A percentile compares a stretch with the other conserved stretches of the same genome.
Conservation (phyloP, 257 asterid genomes). For the Phtheirospermum japonicum region DNA sequence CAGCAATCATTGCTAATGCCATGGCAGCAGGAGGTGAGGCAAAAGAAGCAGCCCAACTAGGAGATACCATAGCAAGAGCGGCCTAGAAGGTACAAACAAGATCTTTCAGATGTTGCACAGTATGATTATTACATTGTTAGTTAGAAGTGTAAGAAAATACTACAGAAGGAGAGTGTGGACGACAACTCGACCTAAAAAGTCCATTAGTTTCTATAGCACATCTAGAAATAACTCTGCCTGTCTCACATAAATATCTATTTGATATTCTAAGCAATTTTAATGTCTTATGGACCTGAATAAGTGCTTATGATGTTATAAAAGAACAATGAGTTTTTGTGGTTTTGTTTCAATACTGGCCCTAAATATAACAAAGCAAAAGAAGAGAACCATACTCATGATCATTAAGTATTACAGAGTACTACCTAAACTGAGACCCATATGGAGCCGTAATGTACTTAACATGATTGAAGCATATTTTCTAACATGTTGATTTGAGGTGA, state of each 20-base stretch:
- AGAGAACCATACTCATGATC: conserved; percentile 12
- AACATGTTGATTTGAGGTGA: too few relatives aligned
- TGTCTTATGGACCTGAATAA: conserved; percentile 8
- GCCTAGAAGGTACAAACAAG: conserved; percentile 50
- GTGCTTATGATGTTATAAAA: conserved; percentile 1
- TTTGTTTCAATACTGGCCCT: conserved; percentile 26
- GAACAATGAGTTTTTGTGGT: conserved; percentile 16
- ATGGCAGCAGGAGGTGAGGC: conserved; percentile 99
- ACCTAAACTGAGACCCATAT: conserved; percentile 5
- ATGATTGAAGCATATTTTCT: too few relatives aligned
- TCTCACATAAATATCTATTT: neutral
- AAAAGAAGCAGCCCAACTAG: conserved; percentile 99
- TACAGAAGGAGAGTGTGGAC: conserved; percentile 6
- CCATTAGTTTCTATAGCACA: conserved; percentile 8
- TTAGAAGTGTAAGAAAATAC: neutral
- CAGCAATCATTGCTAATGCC: conserved; percentile 98
- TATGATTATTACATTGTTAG: conserved; percentile 23
- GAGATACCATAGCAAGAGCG: conserved; percentile 93
- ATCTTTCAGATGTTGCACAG: conserved; percentile 29
- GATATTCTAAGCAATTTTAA: neutral
- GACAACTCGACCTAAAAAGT: conserved; percentile 1
- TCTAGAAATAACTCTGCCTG: conserved; percentile 4
- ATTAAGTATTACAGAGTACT: conserved; percentile 4
- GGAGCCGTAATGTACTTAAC: conserved; percentile 23
- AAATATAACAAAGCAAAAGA: conserved; percentile 22